Evolutionary conservation across 2,329 filamentous ascomycete species (phyloP).

Genomic region (Camptophora hylomeconis): DNA sequence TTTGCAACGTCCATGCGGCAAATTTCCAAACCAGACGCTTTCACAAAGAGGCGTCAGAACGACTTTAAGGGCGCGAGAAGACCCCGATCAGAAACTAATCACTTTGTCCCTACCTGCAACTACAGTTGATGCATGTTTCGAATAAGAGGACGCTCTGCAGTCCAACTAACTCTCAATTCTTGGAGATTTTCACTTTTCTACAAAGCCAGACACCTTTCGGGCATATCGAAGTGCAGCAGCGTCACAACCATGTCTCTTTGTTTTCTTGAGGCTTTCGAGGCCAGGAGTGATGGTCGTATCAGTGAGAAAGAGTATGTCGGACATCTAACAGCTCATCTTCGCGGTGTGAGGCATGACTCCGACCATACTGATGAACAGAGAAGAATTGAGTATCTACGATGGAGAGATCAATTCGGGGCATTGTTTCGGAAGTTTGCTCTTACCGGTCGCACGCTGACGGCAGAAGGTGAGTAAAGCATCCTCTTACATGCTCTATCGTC

Average conservation of each 20-base stretch:
- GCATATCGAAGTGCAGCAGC: constrained; percentile 1
- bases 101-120: constrained; percentile 1
- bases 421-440: constrained; percentile 1
- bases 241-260: constrained; percentile 2
- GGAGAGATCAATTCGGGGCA: constrained; percentile 1
- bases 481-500: neutral
- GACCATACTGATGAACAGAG: neutral
- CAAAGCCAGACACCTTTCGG: constrained; percentile 1
- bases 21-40: too few relatives aligned
- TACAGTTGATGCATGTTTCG: constrained; percentile 1
- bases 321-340: constrained; percentile 1
- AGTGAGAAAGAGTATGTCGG: constrained; percentile 1
- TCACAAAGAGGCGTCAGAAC: too few relatives aligned
- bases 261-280: constrained; percentile 1
- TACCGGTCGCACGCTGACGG: neutral
- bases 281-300: constrained; percentile 1
- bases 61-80: too few relatives aligned
- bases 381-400: neutral
- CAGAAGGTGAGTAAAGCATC: constrained; percentile 1
- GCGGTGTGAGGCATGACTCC: constrained; percentile 1
- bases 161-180: constrained; percentile 1
- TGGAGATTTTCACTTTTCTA: neutral
- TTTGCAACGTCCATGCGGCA: too few relatives aligned
- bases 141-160: constrained; percentile 1
- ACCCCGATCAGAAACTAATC: too few relatives aligned